phyloP scores from a whole-genome alignment of 495 filamentous ascomycete genomes.

The Talaromyces liani region DNA sequence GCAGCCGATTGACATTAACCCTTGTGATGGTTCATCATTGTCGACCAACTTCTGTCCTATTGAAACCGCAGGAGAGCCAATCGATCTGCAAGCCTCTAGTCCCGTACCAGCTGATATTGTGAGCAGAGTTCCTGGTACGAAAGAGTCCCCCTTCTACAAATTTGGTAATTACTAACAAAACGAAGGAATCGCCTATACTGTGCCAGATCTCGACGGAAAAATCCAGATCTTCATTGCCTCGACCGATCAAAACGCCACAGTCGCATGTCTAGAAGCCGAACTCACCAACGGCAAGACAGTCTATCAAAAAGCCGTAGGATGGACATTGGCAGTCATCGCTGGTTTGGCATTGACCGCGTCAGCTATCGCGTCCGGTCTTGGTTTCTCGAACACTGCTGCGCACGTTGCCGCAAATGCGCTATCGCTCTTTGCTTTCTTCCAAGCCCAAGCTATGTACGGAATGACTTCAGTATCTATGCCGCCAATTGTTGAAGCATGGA shows the following conservation, averaged over 20 bases:
- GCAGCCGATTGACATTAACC: conserved; percentile 54
- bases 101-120: background rate
- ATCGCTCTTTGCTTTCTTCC: conserved; percentile 84
- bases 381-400: conserved; percentile 83
- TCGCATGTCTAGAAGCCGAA: conserved; percentile 75
- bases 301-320: conserved; percentile 70
- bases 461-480: conserved; percentile 66
- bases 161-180: background rate
- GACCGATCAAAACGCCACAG: conserved; percentile 40
- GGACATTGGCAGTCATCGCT: conserved; percentile 69
- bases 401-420: conserved; percentile 78
- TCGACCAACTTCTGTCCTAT: conserved; percentile 10
- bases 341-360: conserved; percentile 65
- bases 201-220: conserved; percentile 75
- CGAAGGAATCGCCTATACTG: conserved; percentile 39
- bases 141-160: background rate
- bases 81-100: conserved; percentile 5
- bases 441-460: conserved; percentile 77
- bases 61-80: conserved; percentile 6
- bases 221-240: conserved; percentile 64
- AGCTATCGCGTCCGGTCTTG: conserved; percentile 60
- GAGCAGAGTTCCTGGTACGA: conserved; percentile 9
- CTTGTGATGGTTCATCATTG: conserved; percentile 44
- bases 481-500: conserved; percentile 76
- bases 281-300: conserved; percentile 82